Conservation (phyloP, 768 basidiomycete species). For the Obba rivulosa region DNA sequence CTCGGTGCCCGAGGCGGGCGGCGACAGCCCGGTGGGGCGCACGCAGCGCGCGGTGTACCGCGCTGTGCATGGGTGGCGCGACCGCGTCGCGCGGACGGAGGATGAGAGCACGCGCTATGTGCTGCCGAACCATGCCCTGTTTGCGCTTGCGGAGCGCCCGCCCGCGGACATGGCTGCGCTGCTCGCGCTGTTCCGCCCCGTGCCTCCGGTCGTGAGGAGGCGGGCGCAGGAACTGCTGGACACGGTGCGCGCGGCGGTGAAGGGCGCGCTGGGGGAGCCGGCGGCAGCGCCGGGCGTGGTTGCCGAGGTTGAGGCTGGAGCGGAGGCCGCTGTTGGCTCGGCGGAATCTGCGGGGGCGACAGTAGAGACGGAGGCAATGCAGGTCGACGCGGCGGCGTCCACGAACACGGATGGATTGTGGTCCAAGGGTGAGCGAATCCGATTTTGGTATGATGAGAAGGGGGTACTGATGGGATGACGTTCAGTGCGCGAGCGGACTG, state of each 20-base stretch:
- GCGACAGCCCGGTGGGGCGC: background rate
- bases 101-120: slow-evolving; percentile 84
- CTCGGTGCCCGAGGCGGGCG: slow-evolving; percentile 29
- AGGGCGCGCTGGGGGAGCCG: slow-evolving; percentile 12
- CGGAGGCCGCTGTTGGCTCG: slow-evolving; percentile 1
- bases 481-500: too few species aligned
- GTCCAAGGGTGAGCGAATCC: slow-evolving; percentile 1
- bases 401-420: background rate
- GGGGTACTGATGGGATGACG: background rate
- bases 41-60: slow-evolving; percentile 62
- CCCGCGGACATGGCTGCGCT: slow-evolving; percentile 63
- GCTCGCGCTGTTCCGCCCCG: slow-evolving; percentile 50
- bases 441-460: background rate
- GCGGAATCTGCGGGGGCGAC: background rate
- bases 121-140: slow-evolving; percentile 68
- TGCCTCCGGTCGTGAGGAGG: slow-evolving; percentile 59
- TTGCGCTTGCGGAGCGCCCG: slow-evolving; percentile 64
- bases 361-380: background rate
- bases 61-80: slow-evolving; percentile 79
- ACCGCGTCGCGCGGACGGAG: slow-evolving; percentile 68
- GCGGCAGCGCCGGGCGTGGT: background rate
- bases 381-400: background rate
- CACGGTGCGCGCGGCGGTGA: slow-evolving; percentile 50
- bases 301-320: background rate
- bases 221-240: slow-evolving; percentile 60